phyloP scores from a whole-genome alignment of 805 yeast genomes.

The Hanseniaspora hatyaiensis region DNA sequence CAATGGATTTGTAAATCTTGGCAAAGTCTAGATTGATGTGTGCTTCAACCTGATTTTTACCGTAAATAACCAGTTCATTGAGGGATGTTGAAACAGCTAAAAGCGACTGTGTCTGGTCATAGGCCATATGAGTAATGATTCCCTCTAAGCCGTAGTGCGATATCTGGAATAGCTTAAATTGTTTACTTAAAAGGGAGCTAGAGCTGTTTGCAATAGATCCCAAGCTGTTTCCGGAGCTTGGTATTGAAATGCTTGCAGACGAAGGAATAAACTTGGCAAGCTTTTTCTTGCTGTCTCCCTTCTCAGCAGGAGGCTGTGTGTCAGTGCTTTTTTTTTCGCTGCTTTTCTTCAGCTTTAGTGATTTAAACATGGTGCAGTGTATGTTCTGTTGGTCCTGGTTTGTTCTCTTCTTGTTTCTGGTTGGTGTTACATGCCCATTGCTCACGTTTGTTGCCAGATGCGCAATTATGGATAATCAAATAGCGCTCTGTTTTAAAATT shows the following conservation, averaged over 20 bases:
- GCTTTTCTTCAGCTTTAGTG: slow-evolving; percentile 6
- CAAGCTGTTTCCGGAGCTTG: not conserved
- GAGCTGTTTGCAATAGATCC: slow-evolving; percentile 3
- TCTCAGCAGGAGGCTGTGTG: not conserved
- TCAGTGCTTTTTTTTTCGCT: not conserved
- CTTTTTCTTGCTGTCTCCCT: too few species aligned
- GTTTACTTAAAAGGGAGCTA: slow-evolving; percentile 20
- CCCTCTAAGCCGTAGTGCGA: slow-evolving; percentile 51
- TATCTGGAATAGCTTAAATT: slow-evolving; percentile 28
- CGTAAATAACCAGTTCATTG: slow-evolving; percentile 67
- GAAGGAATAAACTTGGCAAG: not conserved
- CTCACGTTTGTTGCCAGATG: too few species aligned
- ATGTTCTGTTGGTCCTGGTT: not conserved
- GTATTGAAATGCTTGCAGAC: not conserved
- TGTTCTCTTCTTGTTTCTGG: not conserved
- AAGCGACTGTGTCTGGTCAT: slow-evolving; percentile 79
- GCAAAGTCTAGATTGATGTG: slow-evolving; percentile 39
- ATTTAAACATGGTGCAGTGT: slow-evolving; percentile 10
- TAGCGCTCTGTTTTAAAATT: too few species aligned
- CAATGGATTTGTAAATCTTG: slow-evolving; percentile 27
- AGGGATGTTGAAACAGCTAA: slow-evolving; percentile 65
- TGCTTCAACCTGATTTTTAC: slow-evolving; percentile 69
- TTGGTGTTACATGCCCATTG: not conserved
- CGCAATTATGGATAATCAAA: too few species aligned
- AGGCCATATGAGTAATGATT: slow-evolving; percentile 53